A percentile compares a stretch with the other conserved stretches of the same genome.
phyloP scores from a whole-genome alignment of 1,139 yeast species.

The Komagataea norvegica region DNA sequence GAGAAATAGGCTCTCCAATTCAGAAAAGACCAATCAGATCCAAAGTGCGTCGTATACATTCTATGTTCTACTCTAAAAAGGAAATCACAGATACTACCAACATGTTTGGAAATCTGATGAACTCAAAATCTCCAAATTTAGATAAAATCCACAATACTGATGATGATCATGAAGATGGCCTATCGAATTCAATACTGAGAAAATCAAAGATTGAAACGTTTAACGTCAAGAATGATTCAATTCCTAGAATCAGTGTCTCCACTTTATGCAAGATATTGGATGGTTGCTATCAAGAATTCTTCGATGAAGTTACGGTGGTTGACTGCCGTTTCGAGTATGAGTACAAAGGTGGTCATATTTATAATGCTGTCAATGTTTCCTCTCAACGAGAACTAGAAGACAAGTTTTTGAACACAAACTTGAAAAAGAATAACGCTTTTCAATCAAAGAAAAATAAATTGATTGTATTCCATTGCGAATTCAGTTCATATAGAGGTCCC shows the following conservation, averaged over 20 bases:
- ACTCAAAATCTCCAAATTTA: conserved; percentile 12
- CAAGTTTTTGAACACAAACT: conserved; percentile 33
- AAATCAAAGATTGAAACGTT: conserved; percentile 44
- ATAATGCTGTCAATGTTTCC: conserved; percentile 73
- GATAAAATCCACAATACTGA: conserved; percentile 13
- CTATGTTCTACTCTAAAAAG: conserved; percentile 54
- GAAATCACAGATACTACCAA: conserved; percentile 30
- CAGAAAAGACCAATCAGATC: conserved; percentile 28
- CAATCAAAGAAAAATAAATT: conserved; percentile 31
- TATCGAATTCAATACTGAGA: conserved; percentile 28
- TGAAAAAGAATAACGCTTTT: conserved; percentile 13
- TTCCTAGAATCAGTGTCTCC: conserved; percentile 68
- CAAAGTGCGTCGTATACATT: conserved; percentile 57
- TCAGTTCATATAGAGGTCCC: conserved; percentile 89
- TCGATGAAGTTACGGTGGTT: conserved; percentile 58
- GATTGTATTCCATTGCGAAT: conserved; percentile 89
- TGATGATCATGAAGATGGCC: conserved; percentile 15
- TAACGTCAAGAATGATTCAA: conserved; percentile 48
- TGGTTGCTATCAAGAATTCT: conserved; percentile 49
- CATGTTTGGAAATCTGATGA: conserved; percentile 25
- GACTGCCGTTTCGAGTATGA: conserved; percentile 95
- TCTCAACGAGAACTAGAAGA: conserved; percentile 64
- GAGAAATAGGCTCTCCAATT: conserved; percentile 30
- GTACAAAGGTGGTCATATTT: conserved; percentile 87
- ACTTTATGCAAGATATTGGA: conserved; percentile 61